phyloP scores from a whole-genome alignment of 306 rosid genomes.

The Glycine tomentella region DNA sequence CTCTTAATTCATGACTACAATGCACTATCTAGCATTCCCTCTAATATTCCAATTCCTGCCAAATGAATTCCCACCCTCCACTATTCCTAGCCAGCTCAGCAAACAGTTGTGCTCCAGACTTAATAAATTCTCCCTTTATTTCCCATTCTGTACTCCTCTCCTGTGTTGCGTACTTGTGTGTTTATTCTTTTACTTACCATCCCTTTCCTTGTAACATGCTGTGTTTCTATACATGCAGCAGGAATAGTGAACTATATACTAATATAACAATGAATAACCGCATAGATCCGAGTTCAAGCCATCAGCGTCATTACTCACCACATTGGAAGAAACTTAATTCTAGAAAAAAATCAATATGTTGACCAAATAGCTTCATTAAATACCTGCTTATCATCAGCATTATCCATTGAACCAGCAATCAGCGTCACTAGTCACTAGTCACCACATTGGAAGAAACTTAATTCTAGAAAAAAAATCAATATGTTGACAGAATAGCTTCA shows the following conservation, averaged over 20 bases:
- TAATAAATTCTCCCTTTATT: not conserved
- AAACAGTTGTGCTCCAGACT: slow-evolving; percentile 13
- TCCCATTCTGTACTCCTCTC: slow-evolving; percentile 3
- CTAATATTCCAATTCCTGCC: slow-evolving; percentile 22
- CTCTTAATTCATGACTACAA: slow-evolving; percentile 16
- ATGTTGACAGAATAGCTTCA: slow-evolving; percentile 28
- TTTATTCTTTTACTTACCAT: slow-evolving; percentile 13
- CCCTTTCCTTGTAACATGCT: not conserved
- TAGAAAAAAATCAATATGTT: slow-evolving; percentile 23
- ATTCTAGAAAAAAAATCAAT: slow-evolving; percentile 23
- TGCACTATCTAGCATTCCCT: slow-evolving; percentile 21
- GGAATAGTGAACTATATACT: slow-evolving; percentile 1
- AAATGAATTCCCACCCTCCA: slow-evolving; percentile 6
- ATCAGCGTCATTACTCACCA: slow-evolving; percentile 10
- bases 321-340: slow-evolving; percentile 28
- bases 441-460: not conserved
- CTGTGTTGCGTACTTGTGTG: not conserved
- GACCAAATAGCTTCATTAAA: slow-evolving; percentile 26
- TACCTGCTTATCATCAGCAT: slow-evolving; percentile 85
- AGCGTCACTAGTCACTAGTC: slow-evolving; percentile 38
- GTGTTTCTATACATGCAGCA: slow-evolving; percentile 31
- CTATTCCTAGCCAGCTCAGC: slow-evolving; percentile 8
- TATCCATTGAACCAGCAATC: slow-evolving; percentile 66
- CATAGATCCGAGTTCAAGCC: slow-evolving; percentile 28
- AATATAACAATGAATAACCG: slow-evolving; percentile 21